Evolutionary conservation across 2,329 filamentous ascomycete genomes (phyloP).

Genomic region (Hypoxylon sp.): DNA sequence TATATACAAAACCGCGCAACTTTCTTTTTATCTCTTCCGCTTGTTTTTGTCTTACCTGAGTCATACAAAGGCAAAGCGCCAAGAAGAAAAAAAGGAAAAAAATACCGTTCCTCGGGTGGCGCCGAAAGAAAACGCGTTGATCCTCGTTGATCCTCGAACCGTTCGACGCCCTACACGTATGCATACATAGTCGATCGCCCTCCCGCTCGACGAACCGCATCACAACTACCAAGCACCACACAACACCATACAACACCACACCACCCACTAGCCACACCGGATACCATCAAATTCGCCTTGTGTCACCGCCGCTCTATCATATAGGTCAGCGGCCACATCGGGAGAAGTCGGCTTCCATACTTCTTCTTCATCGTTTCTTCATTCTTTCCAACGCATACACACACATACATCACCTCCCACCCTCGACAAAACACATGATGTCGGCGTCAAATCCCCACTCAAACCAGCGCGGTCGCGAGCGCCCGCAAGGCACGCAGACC

Average conservation of each 20-base stretch:
- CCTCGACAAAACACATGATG: conserved; percentile 11
- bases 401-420: not conserved
- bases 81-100: conserved; percentile 8
- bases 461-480: conserved; percentile 30
- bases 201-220: conserved; percentile 6
- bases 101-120: conserved; percentile 8
- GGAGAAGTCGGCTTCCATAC: not conserved
- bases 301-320: not conserved
- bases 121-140: conserved; percentile 16
- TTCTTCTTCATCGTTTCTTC: not conserved
- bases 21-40: not conserved
- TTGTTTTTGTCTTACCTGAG: conserved; percentile 1
- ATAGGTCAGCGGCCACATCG: not conserved
- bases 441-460: conserved; percentile 30
- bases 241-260: not conserved
- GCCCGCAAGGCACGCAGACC: conserved; percentile 50
- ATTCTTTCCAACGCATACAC: not conserved
- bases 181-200: conserved; percentile 35
- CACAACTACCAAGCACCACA: not conserved
- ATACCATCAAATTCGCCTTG: not conserved
- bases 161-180: conserved; percentile 36
- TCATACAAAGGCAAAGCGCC: conserved; percentile 10
- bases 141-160: conserved; percentile 30
- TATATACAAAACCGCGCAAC: conserved; percentile 5
- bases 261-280: not conserved